phyloP scores from a whole-genome alignment of 306 rosid genomes.

The Glycyrrhiza uralensis region DNA sequence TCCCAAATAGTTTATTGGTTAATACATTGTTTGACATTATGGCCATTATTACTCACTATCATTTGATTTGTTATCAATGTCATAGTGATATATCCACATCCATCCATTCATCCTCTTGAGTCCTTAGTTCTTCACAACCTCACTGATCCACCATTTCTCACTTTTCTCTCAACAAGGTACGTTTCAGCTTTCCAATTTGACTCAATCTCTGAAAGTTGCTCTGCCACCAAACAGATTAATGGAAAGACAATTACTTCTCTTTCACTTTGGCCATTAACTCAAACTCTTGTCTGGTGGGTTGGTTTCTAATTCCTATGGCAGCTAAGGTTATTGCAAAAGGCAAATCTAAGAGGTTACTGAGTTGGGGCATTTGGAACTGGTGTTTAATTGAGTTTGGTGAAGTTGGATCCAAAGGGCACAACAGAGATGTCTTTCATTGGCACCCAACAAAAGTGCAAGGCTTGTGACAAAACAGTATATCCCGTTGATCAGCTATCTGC shows the following conservation, averaged over 20 bases:
- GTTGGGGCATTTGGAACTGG: slow-evolving; percentile 19
- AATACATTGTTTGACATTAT: background rate
- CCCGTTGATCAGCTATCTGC: slow-evolving; percentile 85
- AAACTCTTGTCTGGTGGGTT: background rate
- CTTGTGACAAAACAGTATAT: slow-evolving; percentile 82
- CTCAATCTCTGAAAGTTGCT: no score
- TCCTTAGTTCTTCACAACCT: slow-evolving; percentile 8
- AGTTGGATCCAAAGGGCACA: slow-evolving; percentile 48
- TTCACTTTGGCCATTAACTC: background rate
- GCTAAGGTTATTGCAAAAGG: background rate
- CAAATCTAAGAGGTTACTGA: slow-evolving; percentile 13
- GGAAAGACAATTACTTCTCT: background rate
- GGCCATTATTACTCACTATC: background rate
- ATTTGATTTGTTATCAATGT: background rate
- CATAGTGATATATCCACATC: background rate
- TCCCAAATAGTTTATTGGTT: background rate
- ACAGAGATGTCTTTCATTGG: slow-evolving; percentile 72
- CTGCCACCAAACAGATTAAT: no score
- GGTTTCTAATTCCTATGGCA: background rate
- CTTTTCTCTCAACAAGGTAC: slow-evolving; percentile 31
- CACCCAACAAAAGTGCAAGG: slow-evolving; percentile 87
- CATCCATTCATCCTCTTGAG: no score
- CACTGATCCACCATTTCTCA: slow-evolving; percentile 40
- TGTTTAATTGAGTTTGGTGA: no score
- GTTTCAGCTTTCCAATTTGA: background rate